Conservation (phyloP, 192 early-diverging fungal species). For the Backusella psychrophila region DNA sequence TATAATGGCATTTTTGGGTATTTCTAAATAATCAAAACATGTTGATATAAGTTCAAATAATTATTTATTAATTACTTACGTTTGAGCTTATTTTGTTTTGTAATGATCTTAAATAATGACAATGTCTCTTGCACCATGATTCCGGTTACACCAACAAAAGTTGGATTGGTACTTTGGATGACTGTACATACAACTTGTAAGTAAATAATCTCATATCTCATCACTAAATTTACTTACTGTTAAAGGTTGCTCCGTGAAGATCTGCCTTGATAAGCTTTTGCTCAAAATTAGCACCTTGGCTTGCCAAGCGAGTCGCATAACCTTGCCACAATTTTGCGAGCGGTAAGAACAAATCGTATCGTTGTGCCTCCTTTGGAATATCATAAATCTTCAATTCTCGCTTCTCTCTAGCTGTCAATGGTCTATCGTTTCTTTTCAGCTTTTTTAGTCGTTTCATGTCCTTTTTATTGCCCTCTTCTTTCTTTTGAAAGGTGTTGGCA, state of each 20-base stretch:
- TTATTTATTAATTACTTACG: constrained; percentile 29
- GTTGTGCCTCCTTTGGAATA: constrained; percentile 55
- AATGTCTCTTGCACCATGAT: constrained; percentile 91
- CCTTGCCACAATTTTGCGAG: constrained; percentile 76
- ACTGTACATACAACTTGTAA: constrained; percentile 40
- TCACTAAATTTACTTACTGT: constrained; percentile 43
- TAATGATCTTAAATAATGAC: constrained; percentile 80
- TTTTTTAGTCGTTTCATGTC: constrained; percentile 15
- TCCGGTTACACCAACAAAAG: constrained; percentile 72
- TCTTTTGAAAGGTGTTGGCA: not conserved
- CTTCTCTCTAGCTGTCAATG: constrained; percentile 64
- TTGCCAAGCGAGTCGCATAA: constrained; percentile 67
- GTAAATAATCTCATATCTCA: not conserved
- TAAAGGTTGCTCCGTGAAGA: constrained; percentile 79
- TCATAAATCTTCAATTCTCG: constrained; percentile 60
- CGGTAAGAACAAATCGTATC: constrained; percentile 68
- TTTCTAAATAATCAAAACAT: not conserved
- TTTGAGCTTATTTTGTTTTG: constrained; percentile 59
- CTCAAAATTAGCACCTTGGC: constrained; percentile 21
- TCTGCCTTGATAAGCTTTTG: constrained; percentile 78
- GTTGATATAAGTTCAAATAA: not conserved
- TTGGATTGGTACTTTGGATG: constrained; percentile 71
- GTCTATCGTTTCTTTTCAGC: constrained; percentile 43
- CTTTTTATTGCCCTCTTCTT: not conserved
- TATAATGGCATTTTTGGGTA: constrained; percentile 11